These are phyloP conservation scores for Cornus suecica DNA, from an alignment of 148 eudicot species.

Conservation along the genomic window DNA sequence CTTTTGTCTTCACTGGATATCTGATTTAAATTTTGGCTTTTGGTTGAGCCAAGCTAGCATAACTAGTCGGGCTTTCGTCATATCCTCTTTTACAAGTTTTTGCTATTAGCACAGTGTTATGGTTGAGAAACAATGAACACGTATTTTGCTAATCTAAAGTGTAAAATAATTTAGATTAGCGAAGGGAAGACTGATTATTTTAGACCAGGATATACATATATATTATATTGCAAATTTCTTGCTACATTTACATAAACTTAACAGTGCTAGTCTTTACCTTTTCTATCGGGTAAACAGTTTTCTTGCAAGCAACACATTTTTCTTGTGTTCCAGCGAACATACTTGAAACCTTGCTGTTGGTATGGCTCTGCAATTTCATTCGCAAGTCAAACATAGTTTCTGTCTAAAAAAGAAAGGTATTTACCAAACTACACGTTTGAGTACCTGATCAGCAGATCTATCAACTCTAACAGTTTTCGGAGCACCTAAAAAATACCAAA, in stretches of 20 bases:
- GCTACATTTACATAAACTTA: neutral
- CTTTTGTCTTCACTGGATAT: neutral
- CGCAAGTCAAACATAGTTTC: neutral
- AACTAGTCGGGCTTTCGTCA: neutral
- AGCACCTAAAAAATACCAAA: constrained; percentile 31
- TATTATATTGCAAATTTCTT: neutral
- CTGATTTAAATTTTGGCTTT: neutral
- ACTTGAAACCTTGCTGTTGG: constrained; percentile 56
- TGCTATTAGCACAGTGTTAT: neutral
- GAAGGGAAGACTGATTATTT: neutral
- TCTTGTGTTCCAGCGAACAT: constrained; percentile 75
- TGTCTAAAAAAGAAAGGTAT: neutral
- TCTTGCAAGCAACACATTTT: constrained; percentile 66
- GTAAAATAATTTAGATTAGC: neutral
- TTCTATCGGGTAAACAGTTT: constrained; percentile 71
- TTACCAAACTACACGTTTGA: neutral
- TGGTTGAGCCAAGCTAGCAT: neutral
- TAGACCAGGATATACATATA: neutral
- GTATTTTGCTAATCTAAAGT: neutral
- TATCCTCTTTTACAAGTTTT: neutral
- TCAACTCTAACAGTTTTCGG: constrained; percentile 53
- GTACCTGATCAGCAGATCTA: constrained; percentile 51
- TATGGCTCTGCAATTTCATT: constrained; percentile 28
- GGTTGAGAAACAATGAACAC: neutral
- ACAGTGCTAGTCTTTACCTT: constrained; percentile 33